Conservation (phyloP, 2,329 filamentous ascomycete genomes). For the Fusarium nelsonii region DNA sequence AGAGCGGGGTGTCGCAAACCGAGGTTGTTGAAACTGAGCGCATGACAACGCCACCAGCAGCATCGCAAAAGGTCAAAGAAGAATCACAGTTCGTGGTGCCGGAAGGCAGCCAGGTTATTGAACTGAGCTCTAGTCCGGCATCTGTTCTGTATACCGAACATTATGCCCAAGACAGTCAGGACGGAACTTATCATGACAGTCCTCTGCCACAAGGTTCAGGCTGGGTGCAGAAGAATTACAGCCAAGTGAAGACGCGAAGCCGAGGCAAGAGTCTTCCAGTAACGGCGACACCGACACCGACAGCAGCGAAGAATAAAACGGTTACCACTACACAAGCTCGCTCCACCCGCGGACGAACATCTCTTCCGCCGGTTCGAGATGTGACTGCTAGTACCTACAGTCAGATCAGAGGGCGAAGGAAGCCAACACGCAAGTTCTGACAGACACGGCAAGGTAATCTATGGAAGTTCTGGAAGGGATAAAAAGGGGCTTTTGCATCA, state of each 20-base stretch:
- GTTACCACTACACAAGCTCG: slow-evolving; percentile 2
- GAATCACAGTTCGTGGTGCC: slow-evolving; percentile 46
- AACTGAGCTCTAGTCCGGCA: slow-evolving; percentile 48
- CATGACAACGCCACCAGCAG: slow-evolving; percentile 23
- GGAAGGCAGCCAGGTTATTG: slow-evolving; percentile 51
- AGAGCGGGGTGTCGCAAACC: slow-evolving; percentile 12
- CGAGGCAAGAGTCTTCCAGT: slow-evolving; percentile 40
- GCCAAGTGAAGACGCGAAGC: slow-evolving; percentile 37
- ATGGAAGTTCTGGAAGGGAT: slow-evolving; percentile 20
- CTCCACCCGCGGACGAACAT: slow-evolving; percentile 26
- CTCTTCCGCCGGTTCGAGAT: slow-evolving; percentile 36
- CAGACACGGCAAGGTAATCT: slow-evolving; percentile 11
- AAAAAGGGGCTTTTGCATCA: slow-evolving; percentile 1
- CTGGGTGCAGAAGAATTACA: slow-evolving; percentile 41
- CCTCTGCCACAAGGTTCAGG: slow-evolving; percentile 35
- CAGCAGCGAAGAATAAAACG: neutral
- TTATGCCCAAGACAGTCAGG: slow-evolving; percentile 41
- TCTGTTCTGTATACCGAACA: slow-evolving; percentile 37
- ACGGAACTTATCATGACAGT: slow-evolving; percentile 41
- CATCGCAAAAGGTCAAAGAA: slow-evolving; percentile 30
- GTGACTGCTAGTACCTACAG: slow-evolving; percentile 41
- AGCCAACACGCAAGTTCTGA: slow-evolving; percentile 40
- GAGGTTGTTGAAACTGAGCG: slow-evolving; percentile 1
- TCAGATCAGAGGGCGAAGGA: slow-evolving; percentile 44
- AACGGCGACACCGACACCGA: neutral